These are phyloP conservation scores for Trichoderma citrinoviride DNA, from an alignment of 2,329 filamentous ascomycete species.

Conservation along the genomic window DNA sequence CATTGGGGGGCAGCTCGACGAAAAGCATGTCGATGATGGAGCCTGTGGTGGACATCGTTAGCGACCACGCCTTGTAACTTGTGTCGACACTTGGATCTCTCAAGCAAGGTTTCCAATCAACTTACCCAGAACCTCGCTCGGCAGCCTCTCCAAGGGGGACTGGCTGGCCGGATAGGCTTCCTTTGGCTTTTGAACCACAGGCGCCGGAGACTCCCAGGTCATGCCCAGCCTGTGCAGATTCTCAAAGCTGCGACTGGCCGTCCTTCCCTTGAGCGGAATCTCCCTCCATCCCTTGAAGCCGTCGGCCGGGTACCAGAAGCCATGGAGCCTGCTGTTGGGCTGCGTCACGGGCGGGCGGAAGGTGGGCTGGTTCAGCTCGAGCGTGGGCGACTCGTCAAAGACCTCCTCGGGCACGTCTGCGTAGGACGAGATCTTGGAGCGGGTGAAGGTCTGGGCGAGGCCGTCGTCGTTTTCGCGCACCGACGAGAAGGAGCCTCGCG, in stretches of 20 bases:
- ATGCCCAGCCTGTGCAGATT: slow-evolving; percentile 56
- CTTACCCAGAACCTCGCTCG: slow-evolving; percentile 69
- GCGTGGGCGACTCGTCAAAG: slow-evolving; percentile 48
- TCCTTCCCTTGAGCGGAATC: slow-evolving; percentile 57
- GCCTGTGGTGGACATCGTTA: slow-evolving; percentile 43
- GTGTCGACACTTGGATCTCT: background rate
- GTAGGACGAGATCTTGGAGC: slow-evolving; percentile 61
- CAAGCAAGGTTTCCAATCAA: background rate
- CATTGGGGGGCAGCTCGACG: slow-evolving; percentile 69
- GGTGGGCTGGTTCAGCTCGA: slow-evolving; percentile 44
- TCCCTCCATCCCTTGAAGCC: slow-evolving; percentile 62
- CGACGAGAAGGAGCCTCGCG: slow-evolving; percentile 60
- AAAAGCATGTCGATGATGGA: slow-evolving; percentile 73
- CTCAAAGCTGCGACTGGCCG: slow-evolving; percentile 60
- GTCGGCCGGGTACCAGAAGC: slow-evolving; percentile 57
- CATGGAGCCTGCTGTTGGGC: slow-evolving; percentile 56
- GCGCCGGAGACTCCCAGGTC: slow-evolving; percentile 49
- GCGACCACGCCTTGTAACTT: background rate
- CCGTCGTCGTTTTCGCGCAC: slow-evolving; percentile 59
- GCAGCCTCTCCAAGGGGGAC: slow-evolving; percentile 64
- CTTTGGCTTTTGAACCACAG: slow-evolving; percentile 32
- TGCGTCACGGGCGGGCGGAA: slow-evolving; percentile 54
- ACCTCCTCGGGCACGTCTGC: slow-evolving; percentile 48
- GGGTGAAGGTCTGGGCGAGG: slow-evolving; percentile 61
- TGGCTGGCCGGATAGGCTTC: slow-evolving; percentile 42